These are phyloP conservation scores for Eimeria tenella DNA, from an alignment of 169 alveolate genomes.

Conservation along the genomic window DNA sequence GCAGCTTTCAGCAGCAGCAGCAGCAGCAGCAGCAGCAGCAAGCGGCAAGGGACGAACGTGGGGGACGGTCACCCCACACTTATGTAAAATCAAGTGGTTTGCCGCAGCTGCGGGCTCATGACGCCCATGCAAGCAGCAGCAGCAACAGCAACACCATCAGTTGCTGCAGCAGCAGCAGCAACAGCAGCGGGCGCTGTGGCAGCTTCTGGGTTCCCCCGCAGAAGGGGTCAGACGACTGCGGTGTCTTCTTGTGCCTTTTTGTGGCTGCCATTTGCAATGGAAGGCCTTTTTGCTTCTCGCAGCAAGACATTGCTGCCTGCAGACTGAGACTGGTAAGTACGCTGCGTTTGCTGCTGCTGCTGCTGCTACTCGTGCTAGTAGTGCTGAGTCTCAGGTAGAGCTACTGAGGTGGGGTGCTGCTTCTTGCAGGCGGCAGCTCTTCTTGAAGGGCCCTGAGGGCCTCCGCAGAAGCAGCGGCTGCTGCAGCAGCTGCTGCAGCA, in stretches of 20 bases:
- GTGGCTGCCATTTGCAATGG: conserved; percentile 37
- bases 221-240: conserved; percentile 57
- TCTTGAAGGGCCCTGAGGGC: conserved; percentile 16
- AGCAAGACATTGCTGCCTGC: conserved; percentile 61
- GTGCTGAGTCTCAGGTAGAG: neutral
- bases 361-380: conserved; percentile 7
- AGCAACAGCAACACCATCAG: conserved; percentile 13
- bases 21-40: conserved; percentile 1
- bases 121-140: neutral
- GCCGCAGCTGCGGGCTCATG: too few species aligned
- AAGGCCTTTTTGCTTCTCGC: conserved; percentile 26
- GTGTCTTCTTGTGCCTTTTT: conserved; percentile 17
- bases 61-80: too few species aligned
- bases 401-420: neutral
- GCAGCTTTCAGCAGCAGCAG: neutral
- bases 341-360: conserved; percentile 23
- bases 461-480: neutral
- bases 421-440: conserved; percentile 48
- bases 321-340: conserved; percentile 16
- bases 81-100: too few species aligned
- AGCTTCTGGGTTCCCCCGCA: conserved; percentile 17
- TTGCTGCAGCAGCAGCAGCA: conserved; percentile 12
- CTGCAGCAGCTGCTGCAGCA: neutral
- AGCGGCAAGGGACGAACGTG: neutral
- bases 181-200: conserved; percentile 20